Base-by-base conservation (phyloP, 129 eudicot species). In the Chrysanthemum seticuspe region DNA sequence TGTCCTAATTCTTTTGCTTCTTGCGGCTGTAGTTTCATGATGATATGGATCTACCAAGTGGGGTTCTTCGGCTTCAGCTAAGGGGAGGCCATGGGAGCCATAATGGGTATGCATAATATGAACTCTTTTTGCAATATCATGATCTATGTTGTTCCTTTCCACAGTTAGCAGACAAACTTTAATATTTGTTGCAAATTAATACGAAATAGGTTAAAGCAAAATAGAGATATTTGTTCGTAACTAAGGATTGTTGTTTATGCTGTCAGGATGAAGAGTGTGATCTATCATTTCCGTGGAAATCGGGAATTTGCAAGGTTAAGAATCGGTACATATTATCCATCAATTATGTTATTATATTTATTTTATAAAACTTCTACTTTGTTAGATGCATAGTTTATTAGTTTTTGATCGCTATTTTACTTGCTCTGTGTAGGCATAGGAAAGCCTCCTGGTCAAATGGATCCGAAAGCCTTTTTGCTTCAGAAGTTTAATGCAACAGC, bases 401-500 rank as follows among this genome's bases (percentile, higher is more conserved):
- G 44, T 60, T 36, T 45, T 44, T 61, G 34, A 53, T 62, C 47
- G 29, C 12, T 40, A 11, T 25, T 62, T 10, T 62, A 59, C 50
- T 40, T 55, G 57, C 29, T 19, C 51, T 19, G 21, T 55, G 47
- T 69, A 89, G 98, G 99, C 73, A 86, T 95, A 63, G 97, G 99
- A 50, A 85, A 84, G 74, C 99, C 97, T 67, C 89, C 97, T 56
- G 95, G 97, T 74, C 97, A 88, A 82, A 88, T 88, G 97, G 99
- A 95, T 83, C 99, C 94, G 7, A 95, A 88, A 87, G 99, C 99
- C 68, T 95, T 90, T 78, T 71, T 95, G 92, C 94, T 95, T 62
- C 99, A 95, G 64, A 95, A 83, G 78, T 95, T 95, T 78, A 95
- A 85, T 52, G 82, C 85, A 29, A 83, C 92, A 34, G 96, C 99